Evolutionary conservation across 805 yeast species (phyloP), one percentile per base, ranked within the genome.

Genomic region (Candida germanica): DNA sequence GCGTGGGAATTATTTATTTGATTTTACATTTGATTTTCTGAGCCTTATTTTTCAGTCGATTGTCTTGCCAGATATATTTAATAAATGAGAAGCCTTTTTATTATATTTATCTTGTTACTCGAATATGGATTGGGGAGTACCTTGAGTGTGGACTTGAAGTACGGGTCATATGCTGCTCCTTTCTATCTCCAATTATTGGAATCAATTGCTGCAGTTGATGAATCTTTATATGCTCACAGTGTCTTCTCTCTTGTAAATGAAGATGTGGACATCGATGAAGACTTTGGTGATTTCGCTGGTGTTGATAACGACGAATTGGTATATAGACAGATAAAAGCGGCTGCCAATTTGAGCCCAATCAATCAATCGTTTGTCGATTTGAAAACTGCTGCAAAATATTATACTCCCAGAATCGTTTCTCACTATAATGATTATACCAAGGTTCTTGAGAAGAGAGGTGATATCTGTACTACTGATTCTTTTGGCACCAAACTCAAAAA

Each of bases 331-430:
- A 9, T 44, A 2, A 38, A 38, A 23, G 25, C 30, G 3, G 15
- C 26, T 2, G 26, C 35, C 4, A 30, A 31, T 5, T 20, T 56
- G n/a, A 41, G 40, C 34, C 14, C 28, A 2, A 39, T 27, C 4
- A 28, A 51, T 4, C 29, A 34, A 15, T 40, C 54, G 6, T 48
- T 73, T 20, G 54, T 71, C 6, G 64, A 74, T 40, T 59, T 75
- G 22, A 59, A 72, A 25, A 44, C 78, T 22, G 70, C 71, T 0
- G 56, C 73, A 35, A 71, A 79, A 30, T 58, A 69, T 20, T 55
- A 69, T 36, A 61, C 85, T 1, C 87, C 95, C 3, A 64, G 80
- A 31, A 67, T 87, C 19, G 76, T 78, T 49, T 63, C 88, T 1
- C 85, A 85, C 36, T 81, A 69, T 50, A 69, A 71, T 35, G 64